Evolutionary conservation across 2,329 filamentous ascomycete species (phyloP).

Genomic region (Phoma sp.): DNA sequence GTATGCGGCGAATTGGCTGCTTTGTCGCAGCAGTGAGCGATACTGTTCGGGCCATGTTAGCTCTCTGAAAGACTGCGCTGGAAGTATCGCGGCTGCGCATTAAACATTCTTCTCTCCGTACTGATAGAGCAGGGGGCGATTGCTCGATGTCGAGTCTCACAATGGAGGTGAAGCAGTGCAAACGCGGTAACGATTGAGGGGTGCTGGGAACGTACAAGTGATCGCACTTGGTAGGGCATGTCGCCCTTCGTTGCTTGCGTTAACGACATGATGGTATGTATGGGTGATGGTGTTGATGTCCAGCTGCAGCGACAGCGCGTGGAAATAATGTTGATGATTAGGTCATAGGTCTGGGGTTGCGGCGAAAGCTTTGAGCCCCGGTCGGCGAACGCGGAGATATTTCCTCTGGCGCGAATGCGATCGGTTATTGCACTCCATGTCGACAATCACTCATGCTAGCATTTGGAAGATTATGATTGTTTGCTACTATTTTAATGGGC

Average conservation of each 20-base stretch:
- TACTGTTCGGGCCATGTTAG: constrained; percentile 65
- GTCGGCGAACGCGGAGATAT: constrained; percentile 25
- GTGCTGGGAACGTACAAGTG: constrained; percentile 42
- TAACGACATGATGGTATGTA: constrained; percentile 42
- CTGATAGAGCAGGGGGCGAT: not conserved
- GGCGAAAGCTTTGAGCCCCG: constrained; percentile 41
- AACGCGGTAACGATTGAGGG: constrained; percentile 8
- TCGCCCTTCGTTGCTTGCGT: constrained; percentile 46
- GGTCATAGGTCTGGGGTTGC: constrained; percentile 42
- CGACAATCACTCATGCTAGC: not conserved
- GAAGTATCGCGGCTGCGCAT: not conserved
- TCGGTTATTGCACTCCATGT: not conserved
- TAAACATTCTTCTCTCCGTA: not conserved
- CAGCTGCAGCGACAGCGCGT: constrained; percentile 18
- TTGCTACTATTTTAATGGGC: constrained; percentile 1
- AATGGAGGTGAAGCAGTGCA: constrained; percentile 5
- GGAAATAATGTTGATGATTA: constrained; percentile 47
- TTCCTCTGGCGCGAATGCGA: not conserved
- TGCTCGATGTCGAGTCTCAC: constrained; percentile 3
- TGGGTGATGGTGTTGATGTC: constrained; percentile 31
- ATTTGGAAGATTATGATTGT: not conserved
- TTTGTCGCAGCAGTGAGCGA: constrained; percentile 87
- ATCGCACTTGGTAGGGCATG: constrained; percentile 50
- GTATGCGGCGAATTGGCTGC: constrained; percentile 87
- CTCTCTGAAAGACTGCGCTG: not conserved